Conservation (phyloP, 2,329 filamentous ascomycete genomes). For the Curvularia sp. region DNA sequence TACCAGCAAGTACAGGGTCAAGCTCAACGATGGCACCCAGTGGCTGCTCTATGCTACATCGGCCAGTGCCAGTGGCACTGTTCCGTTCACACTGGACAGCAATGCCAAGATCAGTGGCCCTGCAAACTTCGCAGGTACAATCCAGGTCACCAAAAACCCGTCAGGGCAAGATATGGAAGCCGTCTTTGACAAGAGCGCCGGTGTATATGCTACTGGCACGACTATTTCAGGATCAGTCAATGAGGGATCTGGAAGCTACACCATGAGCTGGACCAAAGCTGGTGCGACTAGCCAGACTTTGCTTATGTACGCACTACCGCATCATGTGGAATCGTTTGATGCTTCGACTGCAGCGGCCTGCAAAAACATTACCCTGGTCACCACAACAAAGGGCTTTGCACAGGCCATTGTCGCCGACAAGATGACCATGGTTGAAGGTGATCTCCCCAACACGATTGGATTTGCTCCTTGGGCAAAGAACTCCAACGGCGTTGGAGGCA, state of each 20-base stretch:
- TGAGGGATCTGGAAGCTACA: conserved; percentile 69
- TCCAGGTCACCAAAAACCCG: conserved; percentile 86
- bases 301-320: conserved; percentile 88
- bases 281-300: conserved; percentile 66
- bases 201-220: conserved; percentile 72
- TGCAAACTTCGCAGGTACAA: conserved; percentile 72
- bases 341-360: conserved; percentile 57
- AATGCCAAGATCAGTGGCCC: conserved; percentile 71
- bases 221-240: conserved; percentile 58
- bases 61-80: conserved; percentile 60
- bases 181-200: conserved; percentile 77
- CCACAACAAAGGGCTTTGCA: conserved; percentile 86
- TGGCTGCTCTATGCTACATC: conserved; percentile 84
- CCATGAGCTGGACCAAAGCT: conserved; percentile 72
- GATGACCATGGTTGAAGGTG: conserved; percentile 73
- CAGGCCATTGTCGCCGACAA: conserved; percentile 63
- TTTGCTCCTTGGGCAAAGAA: conserved; percentile 79
- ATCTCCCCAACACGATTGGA: conserved; percentile 73
- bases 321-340: conserved; percentile 82
- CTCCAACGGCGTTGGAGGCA: conserved; percentile 44
- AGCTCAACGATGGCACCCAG: conserved; percentile 60
- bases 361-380: conserved; percentile 69
- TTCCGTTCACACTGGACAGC: conserved; percentile 73
- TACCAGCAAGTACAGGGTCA: conserved; percentile 42
- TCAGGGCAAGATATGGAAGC: conserved; percentile 62